These are phyloP conservation scores for Pythium phragmiticola DNA, from an alignment of 352 stramenopile species.

Conservation along the genomic window DNA sequence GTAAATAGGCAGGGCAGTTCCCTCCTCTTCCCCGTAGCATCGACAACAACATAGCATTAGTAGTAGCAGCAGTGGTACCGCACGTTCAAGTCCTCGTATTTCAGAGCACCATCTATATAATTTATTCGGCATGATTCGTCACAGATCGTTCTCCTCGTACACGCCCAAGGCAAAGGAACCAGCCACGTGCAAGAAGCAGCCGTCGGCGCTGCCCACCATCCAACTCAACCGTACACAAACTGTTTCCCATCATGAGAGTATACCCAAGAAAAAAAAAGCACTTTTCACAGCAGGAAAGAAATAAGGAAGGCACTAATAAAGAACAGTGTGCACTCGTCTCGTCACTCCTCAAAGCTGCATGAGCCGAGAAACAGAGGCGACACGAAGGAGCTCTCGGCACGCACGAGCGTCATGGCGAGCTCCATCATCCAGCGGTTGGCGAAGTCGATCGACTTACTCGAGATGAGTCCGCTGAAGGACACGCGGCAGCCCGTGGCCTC, in stretches of 20 bases:
- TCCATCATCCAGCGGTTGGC: conserved; percentile 34
- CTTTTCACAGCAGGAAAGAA: too few species aligned
- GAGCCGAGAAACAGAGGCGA: conserved; percentile 23
- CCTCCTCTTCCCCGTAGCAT: not conserved
- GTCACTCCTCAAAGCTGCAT: conserved; percentile 12
- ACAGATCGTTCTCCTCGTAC: not conserved
- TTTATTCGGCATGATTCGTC: conserved; percentile 15
- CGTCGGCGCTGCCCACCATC: too few species aligned
- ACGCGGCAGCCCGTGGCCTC: conserved; percentile 23
- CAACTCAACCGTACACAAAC: too few species aligned
- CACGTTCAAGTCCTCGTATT: not conserved
- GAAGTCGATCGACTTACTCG: conserved; percentile 27
- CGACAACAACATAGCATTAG: too few species aligned
- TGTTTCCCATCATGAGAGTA: too few species aligned
- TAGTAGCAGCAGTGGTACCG: too few species aligned
- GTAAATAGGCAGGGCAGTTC: not conserved
- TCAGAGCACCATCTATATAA: conserved; percentile 20
- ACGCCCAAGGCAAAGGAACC: not conserved
- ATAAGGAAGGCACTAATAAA: too few species aligned
- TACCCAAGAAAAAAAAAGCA: too few species aligned
- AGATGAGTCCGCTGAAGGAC: conserved; percentile 28
- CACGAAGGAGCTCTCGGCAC: conserved; percentile 31
- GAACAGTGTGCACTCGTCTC: not conserved
- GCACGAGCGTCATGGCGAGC: conserved; percentile 28
- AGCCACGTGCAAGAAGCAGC: not conserved